Evolutionary conservation across 2,329 filamentous ascomycete species (phyloP), one percentile per base, ranked within the genome.

Genomic region (Nannizziopsis arthrosporioides): DNA sequence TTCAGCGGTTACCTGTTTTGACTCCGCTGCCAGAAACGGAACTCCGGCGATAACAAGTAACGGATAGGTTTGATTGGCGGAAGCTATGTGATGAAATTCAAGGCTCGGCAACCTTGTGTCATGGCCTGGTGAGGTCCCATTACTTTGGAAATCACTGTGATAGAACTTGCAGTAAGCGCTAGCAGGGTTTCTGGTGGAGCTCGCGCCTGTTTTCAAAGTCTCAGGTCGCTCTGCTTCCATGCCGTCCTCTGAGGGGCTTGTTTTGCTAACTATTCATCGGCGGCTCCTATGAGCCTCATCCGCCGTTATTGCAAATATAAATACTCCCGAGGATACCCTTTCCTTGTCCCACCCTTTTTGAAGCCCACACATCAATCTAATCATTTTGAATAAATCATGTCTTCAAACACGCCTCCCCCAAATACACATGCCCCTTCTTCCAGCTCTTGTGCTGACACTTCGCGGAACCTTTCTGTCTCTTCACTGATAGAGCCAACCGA

Each of bases 211-310:
- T 31, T 22, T 10, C 15, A 36, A 11, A 8, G 14, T 46, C 39
- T 46, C 27, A 47, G 39, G 42, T 47, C 37, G 36, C 18, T 15
- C 5, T 34, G 15, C 35, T n/a, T 27, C 30, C 2, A 11, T 42
- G 36, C 44, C 6, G 7, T 46, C 36, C 18, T 11, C 27, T 22
- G 18, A 3, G 12, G 22, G 27, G 27, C 15, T 37, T 9, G 30
- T 27, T 5, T 36, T 47, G 45, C 15, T 42, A 42, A 15, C 36
- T 30, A 39, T 17, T 31, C 17, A n/a, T 36, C 14, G 31, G 31
- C 30, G 34, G 37, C 45, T 27, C 45, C 35, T 17, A 42, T 47
- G 45, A 47, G 45, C 45, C 45, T 35, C 45, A 47, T 42, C 45
- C 15, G 35, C 37, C 15, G 10, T 5, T 35, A 27, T 35, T 22